Base-by-base conservation (phyloP, 176 grass and related monocot genomes). In the Panicum miliaceum region DNA sequence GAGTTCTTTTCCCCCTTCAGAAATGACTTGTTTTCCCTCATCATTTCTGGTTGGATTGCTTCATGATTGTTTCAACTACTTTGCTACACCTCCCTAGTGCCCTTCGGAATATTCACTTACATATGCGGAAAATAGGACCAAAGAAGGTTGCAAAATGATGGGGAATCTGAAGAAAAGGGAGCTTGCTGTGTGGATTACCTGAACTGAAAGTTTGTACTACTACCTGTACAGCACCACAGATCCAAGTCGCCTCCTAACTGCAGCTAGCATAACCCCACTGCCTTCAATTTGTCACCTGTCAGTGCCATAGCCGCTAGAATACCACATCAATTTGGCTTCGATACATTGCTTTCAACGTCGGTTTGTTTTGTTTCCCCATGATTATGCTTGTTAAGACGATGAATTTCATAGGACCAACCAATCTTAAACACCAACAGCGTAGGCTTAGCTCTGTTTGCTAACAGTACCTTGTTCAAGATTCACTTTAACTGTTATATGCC, bases 11-110 rank as follows among this genome's bases (percentile, higher is more conserved):
- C 5, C 18, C 18, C 6, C 18, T 8, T 20, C 8, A 25, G 75
- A 8, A 69, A 63, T 12, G 4, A 51, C 63, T 6, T 26, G 27
- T 11, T 65, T 65, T 5, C 29, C 12, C 8, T 4, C 53, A 76
- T 71, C 81, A 84, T 81, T 81, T 68, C 25, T 53, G 52, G 2
- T 12, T 70, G 12, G 90, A 79, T 85, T 82, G 77, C 48, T 34
- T 32, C 54, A 91, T 88, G 69, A 81, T 90, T 80, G 27, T 51
- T 56, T 81, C 13, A 37, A 3, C 19, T 70, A 38, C 82, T 43
- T 43, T 54, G 70, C 43, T 70, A n/a, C 37, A 29, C 5, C 35
- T 16, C 53, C 2, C 61, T 25, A 34, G 7, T 13, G 0, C 23
- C 64, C 14, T 36, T 59, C 13, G 72, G 83, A 82, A 50, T 66